These are phyloP conservation scores for Chaetomiaceae sp. DNA, from an alignment of 2,329 filamentous ascomycete genomes.

Conservation along the genomic window DNA sequence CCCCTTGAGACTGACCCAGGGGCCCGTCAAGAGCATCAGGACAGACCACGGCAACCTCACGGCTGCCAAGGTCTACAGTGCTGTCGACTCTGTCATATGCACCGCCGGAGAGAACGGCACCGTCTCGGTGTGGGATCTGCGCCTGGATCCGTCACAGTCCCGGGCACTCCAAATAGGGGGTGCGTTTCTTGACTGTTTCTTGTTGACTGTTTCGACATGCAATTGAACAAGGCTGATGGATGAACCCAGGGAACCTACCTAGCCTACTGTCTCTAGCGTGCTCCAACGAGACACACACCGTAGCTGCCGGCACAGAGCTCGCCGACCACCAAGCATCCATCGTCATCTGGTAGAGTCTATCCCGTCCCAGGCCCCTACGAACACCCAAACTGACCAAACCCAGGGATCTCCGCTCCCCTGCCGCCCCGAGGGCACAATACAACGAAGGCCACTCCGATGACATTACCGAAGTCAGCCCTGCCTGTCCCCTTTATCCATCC, in stretches of 20 bases:
- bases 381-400: slow-evolving; percentile 12
- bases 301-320: slow-evolving; percentile 71
- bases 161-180: slow-evolving; percentile 42
- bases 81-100: slow-evolving; percentile 49
- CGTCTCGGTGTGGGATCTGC: slow-evolving; percentile 62
- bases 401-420: slow-evolving; percentile 54
- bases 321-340: slow-evolving; percentile 59
- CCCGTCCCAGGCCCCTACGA: background rate
- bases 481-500: background rate
- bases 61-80: slow-evolving; percentile 53
- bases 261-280: slow-evolving; percentile 61
- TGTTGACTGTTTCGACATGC: too few species aligned
- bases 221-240: too few species aligned
- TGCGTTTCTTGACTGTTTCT: slow-evolving; percentile 28
- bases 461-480: slow-evolving; percentile 49
- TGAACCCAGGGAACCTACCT: slow-evolving; percentile 8
- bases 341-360: slow-evolving; percentile 49
- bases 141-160: slow-evolving; percentile 38
- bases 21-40: slow-evolving; percentile 43
- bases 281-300: slow-evolving; percentile 48
- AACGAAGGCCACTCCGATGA: slow-evolving; percentile 65
- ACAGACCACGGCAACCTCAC: slow-evolving; percentile 60
- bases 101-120: slow-evolving; percentile 69
- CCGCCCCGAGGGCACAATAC: slow-evolving; percentile 48
- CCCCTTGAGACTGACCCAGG: slow-evolving; percentile 48